These are phyloP conservation scores for Dissophora globulifera DNA, from an alignment of 192 early-diverging fungal genomes.

Conservation along the genomic window DNA sequence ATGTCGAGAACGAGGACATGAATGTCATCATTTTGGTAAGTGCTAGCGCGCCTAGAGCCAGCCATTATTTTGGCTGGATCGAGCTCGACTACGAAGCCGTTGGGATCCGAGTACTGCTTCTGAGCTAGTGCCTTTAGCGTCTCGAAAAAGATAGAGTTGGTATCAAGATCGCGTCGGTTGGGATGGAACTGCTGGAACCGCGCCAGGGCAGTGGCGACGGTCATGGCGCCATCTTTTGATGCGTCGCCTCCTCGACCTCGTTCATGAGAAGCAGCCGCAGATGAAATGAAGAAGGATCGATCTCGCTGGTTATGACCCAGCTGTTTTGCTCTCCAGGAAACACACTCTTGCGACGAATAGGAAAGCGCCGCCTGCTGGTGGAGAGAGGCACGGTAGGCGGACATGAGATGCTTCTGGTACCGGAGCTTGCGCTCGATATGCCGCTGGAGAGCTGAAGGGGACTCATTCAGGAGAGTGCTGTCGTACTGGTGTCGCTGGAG, in stretches of 20 bases:
- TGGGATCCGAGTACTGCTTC: constrained; percentile 35
- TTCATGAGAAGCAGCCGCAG: neutral
- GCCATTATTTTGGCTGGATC: constrained; percentile 42
- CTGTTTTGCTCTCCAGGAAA: constrained; percentile 38
- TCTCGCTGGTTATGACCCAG: neutral
- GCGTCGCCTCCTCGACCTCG: no score
- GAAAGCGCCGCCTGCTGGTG: constrained; percentile 21
- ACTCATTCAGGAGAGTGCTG: constrained; percentile 43
- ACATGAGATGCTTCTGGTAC: constrained; percentile 20
- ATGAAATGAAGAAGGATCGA: neutral
- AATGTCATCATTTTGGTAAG: constrained; percentile 46
- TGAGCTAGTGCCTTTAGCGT: constrained; percentile 23
- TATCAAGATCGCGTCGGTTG: constrained; percentile 13
- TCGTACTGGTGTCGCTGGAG: constrained; percentile 22
- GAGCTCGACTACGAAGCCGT: constrained; percentile 47
- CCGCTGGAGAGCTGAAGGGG: constrained; percentile 35
- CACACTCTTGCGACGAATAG: constrained; percentile 36
- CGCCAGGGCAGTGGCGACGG: constrained; percentile 1
- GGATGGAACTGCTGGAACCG: constrained; percentile 50
- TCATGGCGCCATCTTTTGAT: neutral
- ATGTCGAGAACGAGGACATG: constrained; percentile 48
- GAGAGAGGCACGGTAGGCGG: constrained; percentile 23
- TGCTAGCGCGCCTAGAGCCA: constrained; percentile 33
- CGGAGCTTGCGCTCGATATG: constrained; percentile 31
- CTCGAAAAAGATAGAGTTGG: constrained; percentile 29